These are phyloP conservation scores for Fusarium pilosicola DNA, from an alignment of 2,329 filamentous ascomycete genomes.

Conservation along the genomic window DNA sequence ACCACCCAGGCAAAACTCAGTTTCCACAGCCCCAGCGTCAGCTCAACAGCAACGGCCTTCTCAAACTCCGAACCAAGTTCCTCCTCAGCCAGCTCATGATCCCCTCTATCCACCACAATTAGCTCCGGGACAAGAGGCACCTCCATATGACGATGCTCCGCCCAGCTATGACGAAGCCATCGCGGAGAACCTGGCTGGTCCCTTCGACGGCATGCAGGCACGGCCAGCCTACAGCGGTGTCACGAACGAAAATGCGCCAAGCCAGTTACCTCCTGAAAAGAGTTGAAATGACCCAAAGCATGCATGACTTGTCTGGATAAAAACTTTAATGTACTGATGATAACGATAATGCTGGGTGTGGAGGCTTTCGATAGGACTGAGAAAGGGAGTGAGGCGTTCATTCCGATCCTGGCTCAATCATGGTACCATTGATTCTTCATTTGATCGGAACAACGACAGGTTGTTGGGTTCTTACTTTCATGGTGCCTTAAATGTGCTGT, in stretches of 20 bases:
- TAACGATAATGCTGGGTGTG: constrained; percentile 21
- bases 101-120: constrained; percentile 69
- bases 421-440: background rate
- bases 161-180: constrained; percentile 96
- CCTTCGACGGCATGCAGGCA: constrained; percentile 69
- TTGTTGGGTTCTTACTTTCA: background rate
- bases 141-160: constrained; percentile 78
- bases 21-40: constrained; percentile 29
- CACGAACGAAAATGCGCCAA: constrained; percentile 69
- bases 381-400: background rate
- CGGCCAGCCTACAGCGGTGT: constrained; percentile 75
- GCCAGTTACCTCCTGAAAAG: constrained; percentile 58
- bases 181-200: constrained; percentile 76
- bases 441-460: background rate
- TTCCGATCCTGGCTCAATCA: constrained; percentile 14
- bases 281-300: constrained; percentile 35
- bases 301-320: background rate
- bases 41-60: constrained; percentile 36
- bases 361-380: background rate
- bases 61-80: constrained; percentile 38
- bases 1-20: constrained; percentile 49
- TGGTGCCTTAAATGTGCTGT: background rate
- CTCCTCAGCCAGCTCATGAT: constrained; percentile 53
- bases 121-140: constrained; percentile 53
- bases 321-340: constrained; percentile 16